Evolutionary conservation across 179 eudicot species (phyloP), one percentile per base, ranked within the genome.

Genomic region (Heliamphora pulchella): DNA sequence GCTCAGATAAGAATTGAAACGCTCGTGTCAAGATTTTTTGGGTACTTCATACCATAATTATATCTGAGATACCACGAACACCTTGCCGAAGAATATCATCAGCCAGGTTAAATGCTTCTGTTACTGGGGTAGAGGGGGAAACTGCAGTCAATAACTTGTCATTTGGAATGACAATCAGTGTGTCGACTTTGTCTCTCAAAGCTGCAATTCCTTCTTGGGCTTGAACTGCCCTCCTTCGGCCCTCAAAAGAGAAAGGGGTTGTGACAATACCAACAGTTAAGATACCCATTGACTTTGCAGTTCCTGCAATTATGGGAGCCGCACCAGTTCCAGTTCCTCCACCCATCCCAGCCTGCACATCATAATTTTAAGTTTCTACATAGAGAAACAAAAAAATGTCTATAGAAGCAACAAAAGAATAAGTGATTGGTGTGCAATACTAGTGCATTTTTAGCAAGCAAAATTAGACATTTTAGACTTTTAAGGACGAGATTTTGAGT

Each of bases 181-280:
- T 95, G 83, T 93, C 98, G 47, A 95, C 98, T 81, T 88, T 95
- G 68, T 92, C 98, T 81, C 98, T 95, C 90, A 95, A 83, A 84
- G 98, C 94, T 81, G 97, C 97, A 84, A 94, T 93, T 78, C 98
- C 98, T 87, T 93, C 98, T 90, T 95, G 98, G 73, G 98, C 98
- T 86, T 95, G 98, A 83, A 95, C 91, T 51, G 97, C 89, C 79
- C 98, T 93, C 80, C 93, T 88, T 84, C 98, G 88, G 73, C 98
- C 98, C 86, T 95, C 98, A 75, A 95, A 95, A 66, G 97, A 90
- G 83, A 95, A 95, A 41, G 98, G 98, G 39, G 95, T 93, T 7
- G 98, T 93, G 55, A 95, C 98, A 78, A 95, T 95, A 71, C 97
- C 98, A 81, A 95, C 98, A 20, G 98, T 95, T 87, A 95, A 91